Conservation (phyloP, 371 early-diverging fungal species). For the Conidiobolus coronatus region DNA sequence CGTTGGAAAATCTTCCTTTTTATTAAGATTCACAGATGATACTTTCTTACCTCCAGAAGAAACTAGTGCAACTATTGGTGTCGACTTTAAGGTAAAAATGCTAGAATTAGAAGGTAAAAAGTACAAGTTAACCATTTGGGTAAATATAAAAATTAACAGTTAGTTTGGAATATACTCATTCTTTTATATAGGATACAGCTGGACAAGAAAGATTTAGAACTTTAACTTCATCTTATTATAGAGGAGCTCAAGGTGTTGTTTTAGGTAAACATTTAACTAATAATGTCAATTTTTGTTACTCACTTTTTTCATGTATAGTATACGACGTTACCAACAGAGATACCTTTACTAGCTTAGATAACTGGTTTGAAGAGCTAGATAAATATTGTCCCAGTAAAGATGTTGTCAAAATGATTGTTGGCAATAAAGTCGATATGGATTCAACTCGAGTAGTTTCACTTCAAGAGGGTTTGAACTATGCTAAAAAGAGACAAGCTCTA, state of each 20-base stretch:
- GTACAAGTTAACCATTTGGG: slow-evolving; percentile 97
- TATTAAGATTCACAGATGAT: slow-evolving; percentile 95
- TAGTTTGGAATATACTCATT: neutral
- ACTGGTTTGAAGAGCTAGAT: slow-evolving; percentile 85
- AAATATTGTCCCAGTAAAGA: slow-evolving; percentile 70
- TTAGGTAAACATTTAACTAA: slow-evolving; percentile 28
- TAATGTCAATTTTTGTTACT: neutral
- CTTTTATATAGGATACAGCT: slow-evolving; percentile 88
- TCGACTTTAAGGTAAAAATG: slow-evolving; percentile 99
- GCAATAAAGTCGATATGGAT: slow-evolving; percentile 92
- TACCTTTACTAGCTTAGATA: slow-evolving; percentile 75
- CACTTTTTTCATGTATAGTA: slow-evolving; percentile 21
- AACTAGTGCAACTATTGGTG: slow-evolving; percentile 91
- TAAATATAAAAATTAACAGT: slow-evolving; percentile 16
- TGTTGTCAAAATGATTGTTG: slow-evolving; percentile 89
- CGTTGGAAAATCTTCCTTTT: slow-evolving; percentile 94
- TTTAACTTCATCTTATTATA: slow-evolving; percentile 96
- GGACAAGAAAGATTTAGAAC: slow-evolving; percentile 99
- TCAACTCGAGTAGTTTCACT: slow-evolving; percentile 52
- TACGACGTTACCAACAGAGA: slow-evolving; percentile 90
- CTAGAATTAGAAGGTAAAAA: slow-evolving; percentile 68
- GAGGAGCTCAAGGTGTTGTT: slow-evolving; percentile 97
- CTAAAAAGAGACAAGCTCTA: slow-evolving; percentile 59
- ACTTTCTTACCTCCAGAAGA: slow-evolving; percentile 84
- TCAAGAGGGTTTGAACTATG: slow-evolving; percentile 75